Evolutionary conservation across 768 basidiomycete genomes (phyloP).

Genomic region (Pisolithus marmoratus): DNA sequence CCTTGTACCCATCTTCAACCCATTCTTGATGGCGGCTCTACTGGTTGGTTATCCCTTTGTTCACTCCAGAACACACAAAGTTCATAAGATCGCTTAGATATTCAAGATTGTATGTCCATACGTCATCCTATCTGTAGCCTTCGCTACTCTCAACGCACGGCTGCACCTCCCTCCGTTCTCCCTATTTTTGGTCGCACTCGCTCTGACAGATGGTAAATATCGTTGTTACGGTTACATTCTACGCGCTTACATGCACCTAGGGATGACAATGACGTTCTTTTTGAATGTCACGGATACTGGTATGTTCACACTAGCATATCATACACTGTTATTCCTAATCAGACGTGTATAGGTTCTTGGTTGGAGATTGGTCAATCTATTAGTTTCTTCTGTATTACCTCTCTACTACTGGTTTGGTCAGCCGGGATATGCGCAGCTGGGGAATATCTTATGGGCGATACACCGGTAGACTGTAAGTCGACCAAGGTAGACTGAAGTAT

Average conservation of each 20-base stretch:
- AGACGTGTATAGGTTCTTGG: slow-evolving; percentile 58
- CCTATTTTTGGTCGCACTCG: slow-evolving; percentile 69
- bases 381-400: slow-evolving; percentile 82
- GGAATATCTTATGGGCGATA: slow-evolving; percentile 57
- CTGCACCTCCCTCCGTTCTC: slow-evolving; percentile 74
- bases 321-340: slow-evolving; percentile 2
- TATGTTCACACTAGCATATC: slow-evolving; percentile 19
- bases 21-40: slow-evolving; percentile 74
- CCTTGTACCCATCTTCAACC: slow-evolving; percentile 78
- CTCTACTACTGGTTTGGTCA: slow-evolving; percentile 72
- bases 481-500: slow-evolving; percentile 14
- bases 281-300: slow-evolving; percentile 78
- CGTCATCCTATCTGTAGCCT: slow-evolving; percentile 63
- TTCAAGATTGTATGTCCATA: slow-evolving; percentile 84
- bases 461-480: slow-evolving; percentile 16
- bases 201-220: slow-evolving; percentile 59
- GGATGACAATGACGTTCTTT: slow-evolving; percentile 82
- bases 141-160: slow-evolving; percentile 62
- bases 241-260: slow-evolving; percentile 28
- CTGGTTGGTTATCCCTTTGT: slow-evolving; percentile 38
- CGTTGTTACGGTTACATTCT: background rate
- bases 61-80: background rate
- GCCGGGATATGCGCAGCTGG: slow-evolving; percentile 71
- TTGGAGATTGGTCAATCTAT: slow-evolving; percentile 86
- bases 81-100: slow-evolving; percentile 36